Evolutionary conservation across 2,329 filamentous ascomycete genomes (phyloP).

Genomic region (Diaporthe vexans): DNA sequence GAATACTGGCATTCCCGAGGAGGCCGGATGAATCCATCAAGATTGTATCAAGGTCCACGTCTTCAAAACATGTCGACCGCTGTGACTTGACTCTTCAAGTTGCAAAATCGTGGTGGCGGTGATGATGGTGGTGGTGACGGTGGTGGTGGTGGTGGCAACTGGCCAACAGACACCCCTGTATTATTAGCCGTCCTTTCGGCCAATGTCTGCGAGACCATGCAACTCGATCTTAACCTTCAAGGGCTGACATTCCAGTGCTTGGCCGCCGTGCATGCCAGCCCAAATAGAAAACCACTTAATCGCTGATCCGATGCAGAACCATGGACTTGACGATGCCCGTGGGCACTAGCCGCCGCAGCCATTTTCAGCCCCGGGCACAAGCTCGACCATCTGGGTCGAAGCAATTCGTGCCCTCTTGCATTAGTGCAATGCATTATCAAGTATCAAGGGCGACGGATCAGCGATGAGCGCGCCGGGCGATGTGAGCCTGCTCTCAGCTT

Average conservation of each 20-base stretch:
- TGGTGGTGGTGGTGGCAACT: background rate
- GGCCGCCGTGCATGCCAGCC: background rate
- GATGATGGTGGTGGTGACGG: background rate
- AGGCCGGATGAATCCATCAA: background rate
- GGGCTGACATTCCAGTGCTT: background rate
- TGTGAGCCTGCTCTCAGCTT: background rate
- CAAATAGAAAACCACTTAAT: background rate
- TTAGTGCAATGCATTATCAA: background rate
- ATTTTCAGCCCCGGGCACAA: background rate
- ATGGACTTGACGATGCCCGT: background rate
- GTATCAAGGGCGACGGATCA: background rate
- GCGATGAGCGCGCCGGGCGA: background rate
- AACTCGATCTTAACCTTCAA: background rate
- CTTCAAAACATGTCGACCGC: slow-evolving; percentile 13
- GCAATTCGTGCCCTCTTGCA: background rate
- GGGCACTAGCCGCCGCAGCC: background rate
- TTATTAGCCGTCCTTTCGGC: background rate
- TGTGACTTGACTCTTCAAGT: background rate
- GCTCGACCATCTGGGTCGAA: background rate
- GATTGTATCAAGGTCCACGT: background rate
- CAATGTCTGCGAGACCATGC: background rate
- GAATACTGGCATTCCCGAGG: background rate
- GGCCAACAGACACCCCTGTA: background rate
- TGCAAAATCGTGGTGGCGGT: background rate
- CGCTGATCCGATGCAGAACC: background rate